A percentile compares a stretch with the other conserved stretches of the same genome.
Evolutionary conservation across 257 asterid species (phyloP).

Genomic region (Solanum pennellii): DNA sequence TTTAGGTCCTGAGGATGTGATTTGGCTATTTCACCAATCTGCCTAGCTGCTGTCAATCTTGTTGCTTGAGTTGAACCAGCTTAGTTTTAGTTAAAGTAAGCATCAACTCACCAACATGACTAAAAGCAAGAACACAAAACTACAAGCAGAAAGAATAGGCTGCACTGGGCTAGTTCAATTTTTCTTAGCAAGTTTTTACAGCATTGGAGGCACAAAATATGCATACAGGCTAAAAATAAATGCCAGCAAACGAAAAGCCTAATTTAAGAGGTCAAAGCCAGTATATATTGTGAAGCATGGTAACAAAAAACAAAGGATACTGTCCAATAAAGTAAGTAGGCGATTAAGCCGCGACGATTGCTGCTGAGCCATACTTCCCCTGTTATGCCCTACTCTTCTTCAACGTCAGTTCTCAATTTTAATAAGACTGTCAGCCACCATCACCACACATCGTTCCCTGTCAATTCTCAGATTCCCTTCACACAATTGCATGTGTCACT

Average conservation of each 20-base stretch:
- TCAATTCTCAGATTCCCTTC: not conserved
- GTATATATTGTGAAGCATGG: not conserved
- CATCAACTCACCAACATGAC: not conserved
- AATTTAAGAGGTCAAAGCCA: not conserved
- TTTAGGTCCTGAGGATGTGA: conserved; percentile 92
- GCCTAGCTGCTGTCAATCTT: conserved; percentile 94
- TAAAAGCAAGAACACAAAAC: not conserved
- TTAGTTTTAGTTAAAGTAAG: conserved; percentile 45
- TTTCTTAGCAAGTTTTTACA: not conserved
- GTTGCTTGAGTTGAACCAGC: conserved; percentile 99
- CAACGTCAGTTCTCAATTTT: conserved; percentile 16
- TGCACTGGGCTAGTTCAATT: not conserved
- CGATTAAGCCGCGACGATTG: conserved; percentile 88
- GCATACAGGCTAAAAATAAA: not conserved
- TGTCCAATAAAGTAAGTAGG: conserved; percentile 88
- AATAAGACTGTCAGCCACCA: conserved; percentile 6
- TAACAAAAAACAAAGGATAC: conserved; percentile 53
- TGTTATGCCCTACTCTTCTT: conserved; percentile 12
- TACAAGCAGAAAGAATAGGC: not conserved
- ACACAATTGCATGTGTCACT: conserved; percentile 22
- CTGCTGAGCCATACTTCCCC: conserved; percentile 74
- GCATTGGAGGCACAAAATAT: not conserved
- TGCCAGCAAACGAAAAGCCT: not conserved
- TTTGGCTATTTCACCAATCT: conserved; percentile 96
- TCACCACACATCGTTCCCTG: conserved; percentile 9